phyloP scores from a whole-genome alignment of 129 eudicot species.

The Gnaphalium uliginosum region DNA sequence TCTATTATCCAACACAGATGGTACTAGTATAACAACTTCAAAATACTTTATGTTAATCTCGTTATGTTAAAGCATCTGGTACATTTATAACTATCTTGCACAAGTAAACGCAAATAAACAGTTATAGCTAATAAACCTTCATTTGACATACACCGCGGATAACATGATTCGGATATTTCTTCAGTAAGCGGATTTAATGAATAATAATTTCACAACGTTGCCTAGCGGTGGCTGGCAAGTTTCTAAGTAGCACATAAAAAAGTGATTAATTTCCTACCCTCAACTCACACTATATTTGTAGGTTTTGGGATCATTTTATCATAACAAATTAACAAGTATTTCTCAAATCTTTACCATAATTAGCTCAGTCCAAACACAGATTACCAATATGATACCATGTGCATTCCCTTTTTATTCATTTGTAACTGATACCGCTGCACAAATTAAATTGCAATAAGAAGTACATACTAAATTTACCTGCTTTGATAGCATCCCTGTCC shows the following conservation, averaged over 20 bases:
- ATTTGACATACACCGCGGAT: no score
- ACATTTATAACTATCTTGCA: not conserved
- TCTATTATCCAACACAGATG: not conserved
- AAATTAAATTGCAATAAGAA: no score
- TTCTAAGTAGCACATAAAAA: not conserved
- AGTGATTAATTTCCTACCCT: not conserved
- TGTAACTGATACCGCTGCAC: no score
- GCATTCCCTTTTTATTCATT: no score
- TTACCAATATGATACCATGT: no score
- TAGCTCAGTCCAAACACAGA: not conserved
- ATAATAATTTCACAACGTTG: not conserved
- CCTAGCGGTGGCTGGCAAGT: not conserved
- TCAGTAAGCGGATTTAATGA: not conserved
- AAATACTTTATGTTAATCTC: no score
- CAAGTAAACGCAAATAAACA: not conserved
- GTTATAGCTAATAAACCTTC: not conserved
- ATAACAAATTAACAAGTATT: no score
- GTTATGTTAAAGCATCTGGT: no score
- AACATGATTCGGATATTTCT: not conserved
- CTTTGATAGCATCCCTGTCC: not conserved
- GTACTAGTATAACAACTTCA: no score
- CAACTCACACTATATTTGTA: not conserved
- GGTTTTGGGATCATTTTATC: not conserved
- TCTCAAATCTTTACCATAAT: not conserved
- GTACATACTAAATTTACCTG: no score